A percentile compares a stretch with the other conserved stretches of the same genome.
Conservation (phyloP, 148 eudicot genomes). For the Pharnaceum exiguum region DNA sequence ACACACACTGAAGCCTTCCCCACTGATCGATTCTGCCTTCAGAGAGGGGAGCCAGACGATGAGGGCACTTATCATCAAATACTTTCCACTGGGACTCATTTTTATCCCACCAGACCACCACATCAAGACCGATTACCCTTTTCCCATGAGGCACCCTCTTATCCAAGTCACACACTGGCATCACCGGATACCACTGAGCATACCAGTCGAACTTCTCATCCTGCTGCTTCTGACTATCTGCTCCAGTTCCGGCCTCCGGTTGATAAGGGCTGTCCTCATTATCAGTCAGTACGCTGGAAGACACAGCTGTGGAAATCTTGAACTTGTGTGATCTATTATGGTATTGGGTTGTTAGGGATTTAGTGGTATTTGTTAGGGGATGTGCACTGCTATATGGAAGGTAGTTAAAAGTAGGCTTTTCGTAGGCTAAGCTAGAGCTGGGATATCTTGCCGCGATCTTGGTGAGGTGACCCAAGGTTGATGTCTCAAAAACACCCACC, state of each 20-base stretch:
- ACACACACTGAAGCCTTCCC: conserved; percentile 74
- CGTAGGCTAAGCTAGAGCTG: not conserved
- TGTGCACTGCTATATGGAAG: not conserved
- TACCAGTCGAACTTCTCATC: conserved; percentile 56
- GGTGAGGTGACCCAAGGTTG: conserved; percentile 15
- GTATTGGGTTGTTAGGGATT: not conserved
- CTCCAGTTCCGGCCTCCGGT: not conserved
- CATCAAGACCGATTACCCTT: conserved; percentile 49
- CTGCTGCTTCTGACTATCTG: not conserved
- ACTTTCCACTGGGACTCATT: conserved; percentile 57
- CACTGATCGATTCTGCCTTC: conserved; percentile 76
- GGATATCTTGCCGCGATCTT: conserved; percentile 12
- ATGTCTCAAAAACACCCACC: not conserved
- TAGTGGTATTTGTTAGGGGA: not conserved
- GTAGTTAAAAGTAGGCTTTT: not conserved
- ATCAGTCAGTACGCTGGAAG: conserved; percentile 21
- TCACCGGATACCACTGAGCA: conserved; percentile 59
- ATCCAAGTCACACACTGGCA: conserved; percentile 57
- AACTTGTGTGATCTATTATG: not conserved
- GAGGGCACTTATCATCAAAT: conserved; percentile 60
- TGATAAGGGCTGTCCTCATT: conserved; percentile 5
- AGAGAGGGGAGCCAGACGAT: conserved; percentile 64
- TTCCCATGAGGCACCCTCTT: conserved; percentile 57
- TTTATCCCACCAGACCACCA: conserved; percentile 71
- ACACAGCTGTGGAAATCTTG: conserved; percentile 9